Base-by-base conservation (phyloP, 208 protist species). In the Leishmania martiniquensis region DNA sequence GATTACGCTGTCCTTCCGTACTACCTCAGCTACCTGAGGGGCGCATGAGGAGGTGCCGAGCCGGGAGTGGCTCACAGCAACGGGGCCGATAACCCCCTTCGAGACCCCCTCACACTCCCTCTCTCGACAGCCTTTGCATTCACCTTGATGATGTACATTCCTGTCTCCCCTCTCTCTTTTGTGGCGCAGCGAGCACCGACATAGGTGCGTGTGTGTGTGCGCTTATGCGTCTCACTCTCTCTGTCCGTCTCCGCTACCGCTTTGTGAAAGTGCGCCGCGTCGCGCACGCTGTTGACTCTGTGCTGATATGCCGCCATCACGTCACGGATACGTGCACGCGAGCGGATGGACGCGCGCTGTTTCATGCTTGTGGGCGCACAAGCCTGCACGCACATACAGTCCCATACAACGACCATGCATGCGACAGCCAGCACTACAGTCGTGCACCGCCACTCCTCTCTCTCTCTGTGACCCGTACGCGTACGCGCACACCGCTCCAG, bases 11-110 rank as follows among this genome's bases (percentile, higher is more conserved):
- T 81, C 7, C 62, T 80, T 51, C 78, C 84, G 37, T 90, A 90
- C 74, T 90, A 90, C 76, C n/a, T 84, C 25, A 90, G 79, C 63
- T 88, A 75, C 72, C 84, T 88, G 57, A 25, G 2, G 0, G 63
- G 29, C n/a, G 57, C 13, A 37, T 76, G 52, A 54, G 25, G 10
- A 37, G 44, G 13, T n/a, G 49, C 42, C 47, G 6, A 49, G 37
- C n/a, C n/a, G 65, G 65, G 32, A n/a, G 65, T 51, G 42, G 65
- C 49, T 22, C 42, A 5, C 49, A 42, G n/a, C 25, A 4, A 51
- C 25, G 42, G 32, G 54, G 32, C 25, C 57, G 29, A 63, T 63
- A 29, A 17, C 25, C 25, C 37, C 37, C 13, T n/a, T 29, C 6
- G 37, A 68, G 4, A 7, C 37, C 29, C 15, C 62, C 1, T 37